Percentiles rank a stretch among this genome's conserved stretches.
Conservation (phyloP, 129 eudicot genomes). For the Deinandra increscens region DNA sequence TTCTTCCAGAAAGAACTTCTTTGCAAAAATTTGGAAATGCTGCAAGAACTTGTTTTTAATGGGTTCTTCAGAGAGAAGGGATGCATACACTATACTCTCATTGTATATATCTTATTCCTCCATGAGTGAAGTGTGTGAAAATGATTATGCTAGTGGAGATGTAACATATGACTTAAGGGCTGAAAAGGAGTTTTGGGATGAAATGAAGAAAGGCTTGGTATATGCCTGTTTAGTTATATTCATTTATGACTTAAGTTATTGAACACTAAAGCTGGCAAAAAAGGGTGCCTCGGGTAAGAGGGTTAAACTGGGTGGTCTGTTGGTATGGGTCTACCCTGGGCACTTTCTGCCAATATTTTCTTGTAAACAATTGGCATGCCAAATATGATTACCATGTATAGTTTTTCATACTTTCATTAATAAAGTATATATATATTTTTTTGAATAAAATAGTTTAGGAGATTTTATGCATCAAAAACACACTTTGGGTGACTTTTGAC, state of each 20-base stretch:
- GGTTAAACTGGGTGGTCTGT: not conserved
- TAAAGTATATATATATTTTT: not conserved
- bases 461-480: not conserved
- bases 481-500: not conserved
- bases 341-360: slow-evolving; percentile 1
- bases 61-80: slow-evolving; percentile 83
- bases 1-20: slow-evolving; percentile 48
- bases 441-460: not conserved
- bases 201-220: slow-evolving; percentile 93
- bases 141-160: slow-evolving; percentile 29
- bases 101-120: slow-evolving; percentile 60
- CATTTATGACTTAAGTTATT: not conserved
- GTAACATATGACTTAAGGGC: slow-evolving; percentile 52
- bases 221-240: slow-evolving; percentile 7
- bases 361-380: not conserved
- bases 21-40: slow-evolving; percentile 64
- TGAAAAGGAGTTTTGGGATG: slow-evolving; percentile 78
- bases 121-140: slow-evolving; percentile 36
- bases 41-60: slow-evolving; percentile 61
- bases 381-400: not conserved
- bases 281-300: not conserved
- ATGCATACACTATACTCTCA: slow-evolving; percentile 79
- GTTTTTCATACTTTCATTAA: not conserved
- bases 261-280: slow-evolving; percentile 1
- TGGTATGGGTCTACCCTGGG: not conserved